These are phyloP conservation scores for Nemania sp. DNA, from an alignment of 2,329 filamentous ascomycete genomes.

Conservation along the genomic window DNA sequence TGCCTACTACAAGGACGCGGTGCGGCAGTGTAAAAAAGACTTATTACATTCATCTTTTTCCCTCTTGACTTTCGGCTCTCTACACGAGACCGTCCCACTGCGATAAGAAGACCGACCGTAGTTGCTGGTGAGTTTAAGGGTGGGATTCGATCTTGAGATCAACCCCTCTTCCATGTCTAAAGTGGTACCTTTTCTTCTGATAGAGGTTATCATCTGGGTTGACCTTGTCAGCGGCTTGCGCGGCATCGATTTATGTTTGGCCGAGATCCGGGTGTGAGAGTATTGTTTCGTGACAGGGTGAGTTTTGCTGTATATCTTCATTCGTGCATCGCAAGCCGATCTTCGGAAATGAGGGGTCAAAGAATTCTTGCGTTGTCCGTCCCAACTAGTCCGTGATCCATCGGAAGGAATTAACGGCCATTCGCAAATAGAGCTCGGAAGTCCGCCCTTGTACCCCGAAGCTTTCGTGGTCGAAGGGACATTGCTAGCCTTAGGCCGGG, in stretches of 20 bases:
- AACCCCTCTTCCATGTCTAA: slow-evolving; percentile 18
- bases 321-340: background rate
- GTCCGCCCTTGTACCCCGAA: background rate
- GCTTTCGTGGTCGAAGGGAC: background rate
- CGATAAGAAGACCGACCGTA: background rate
- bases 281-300: background rate
- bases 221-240: slow-evolving; percentile 3
- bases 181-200: background rate
- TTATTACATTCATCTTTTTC: slow-evolving; percentile 1
- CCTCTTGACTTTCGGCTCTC: background rate
- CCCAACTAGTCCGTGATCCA: background rate
- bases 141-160: background rate
- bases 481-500: background rate
- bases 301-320: background rate
- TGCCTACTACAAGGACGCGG: slow-evolving; percentile 14
- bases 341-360: background rate
- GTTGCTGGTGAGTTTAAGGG: background rate
- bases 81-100: background rate
- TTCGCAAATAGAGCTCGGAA: background rate
- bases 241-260: slow-evolving; percentile 4
- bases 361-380: background rate
- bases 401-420: background rate
- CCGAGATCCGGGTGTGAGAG: slow-evolving; percentile 8
- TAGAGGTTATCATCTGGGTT: background rate
- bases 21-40: slow-evolving; percentile 34